phyloP scores from a whole-genome alignment of 768 basidiomycete species.

The Suillus lakei region DNA sequence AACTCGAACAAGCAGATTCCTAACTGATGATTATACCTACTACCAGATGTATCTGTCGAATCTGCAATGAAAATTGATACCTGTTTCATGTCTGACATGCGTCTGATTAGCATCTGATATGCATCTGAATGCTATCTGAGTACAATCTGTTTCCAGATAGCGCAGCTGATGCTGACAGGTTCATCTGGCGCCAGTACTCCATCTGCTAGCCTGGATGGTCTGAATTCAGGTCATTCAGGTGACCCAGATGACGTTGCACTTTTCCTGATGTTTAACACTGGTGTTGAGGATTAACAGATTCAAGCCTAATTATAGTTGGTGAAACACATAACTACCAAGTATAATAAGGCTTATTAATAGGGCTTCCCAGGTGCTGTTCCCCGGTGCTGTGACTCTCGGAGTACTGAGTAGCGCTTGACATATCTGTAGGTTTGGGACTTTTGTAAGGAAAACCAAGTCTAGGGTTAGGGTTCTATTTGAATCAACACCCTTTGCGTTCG shows the following conservation, averaged over 20 bases:
- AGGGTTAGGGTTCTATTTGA: conserved; percentile 9
- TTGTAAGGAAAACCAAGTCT: conserved; percentile 1
- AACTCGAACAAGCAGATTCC: background rate
- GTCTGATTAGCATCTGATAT: background rate
- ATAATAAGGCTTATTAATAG: too few relatives aligned
- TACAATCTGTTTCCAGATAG: background rate
- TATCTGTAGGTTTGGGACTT: too few relatives aligned
- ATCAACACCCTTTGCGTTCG: too few relatives aligned
- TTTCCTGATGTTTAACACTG: too few relatives aligned
- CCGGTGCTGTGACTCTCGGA: too few relatives aligned
- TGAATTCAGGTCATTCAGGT: background rate
- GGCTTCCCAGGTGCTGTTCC: too few relatives aligned
- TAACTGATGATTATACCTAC: background rate
- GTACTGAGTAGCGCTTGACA: too few relatives aligned
- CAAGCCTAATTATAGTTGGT: too few relatives aligned
- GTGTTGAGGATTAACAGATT: too few relatives aligned
- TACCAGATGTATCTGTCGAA: background rate
- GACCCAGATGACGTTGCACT: background rate
- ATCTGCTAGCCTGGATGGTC: background rate
- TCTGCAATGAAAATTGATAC: too few relatives aligned
- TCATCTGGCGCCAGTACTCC: background rate
- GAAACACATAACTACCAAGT: too few relatives aligned
- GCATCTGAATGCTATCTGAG: background rate
- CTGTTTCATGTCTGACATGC: background rate
- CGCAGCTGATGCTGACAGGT: background rate